A percentile compares a stretch with the other conserved stretches of the same genome.
phyloP scores from a whole-genome alignment of 148 eudicot species.

The Bassia scoparia region DNA sequence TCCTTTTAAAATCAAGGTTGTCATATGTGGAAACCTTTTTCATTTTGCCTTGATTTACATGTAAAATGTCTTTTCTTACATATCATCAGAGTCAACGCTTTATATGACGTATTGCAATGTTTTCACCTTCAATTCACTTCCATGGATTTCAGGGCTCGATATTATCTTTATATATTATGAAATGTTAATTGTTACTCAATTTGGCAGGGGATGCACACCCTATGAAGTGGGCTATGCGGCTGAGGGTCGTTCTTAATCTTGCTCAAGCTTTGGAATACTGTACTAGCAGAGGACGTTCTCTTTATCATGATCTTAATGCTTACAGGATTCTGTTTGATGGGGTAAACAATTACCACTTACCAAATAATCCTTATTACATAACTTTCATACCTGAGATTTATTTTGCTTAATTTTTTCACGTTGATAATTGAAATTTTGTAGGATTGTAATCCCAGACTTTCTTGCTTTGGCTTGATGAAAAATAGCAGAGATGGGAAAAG shows the following conservation, averaged over 20 bases:
- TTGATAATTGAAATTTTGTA: slow-evolving; percentile 28
- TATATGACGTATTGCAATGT: not conserved
- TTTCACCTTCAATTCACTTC: not conserved
- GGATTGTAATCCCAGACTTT: slow-evolving; percentile 68
- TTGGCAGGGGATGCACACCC: slow-evolving; percentile 66
- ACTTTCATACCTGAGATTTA: not conserved
- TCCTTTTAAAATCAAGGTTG: not conserved
- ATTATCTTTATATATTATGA: not conserved
- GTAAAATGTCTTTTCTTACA: not conserved
- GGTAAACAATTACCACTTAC: slow-evolving; percentile 30
- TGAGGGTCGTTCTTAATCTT: slow-evolving; percentile 61
- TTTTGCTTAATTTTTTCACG: not conserved
- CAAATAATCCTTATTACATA: not conserved
- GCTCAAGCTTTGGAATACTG: slow-evolving; percentile 69
- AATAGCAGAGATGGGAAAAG: slow-evolving; percentile 71
- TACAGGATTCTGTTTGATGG: slow-evolving; percentile 65
- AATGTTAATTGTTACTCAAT: not conserved
- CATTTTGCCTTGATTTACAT: not conserved
- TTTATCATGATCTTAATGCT: slow-evolving; percentile 71
- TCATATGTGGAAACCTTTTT: not conserved
- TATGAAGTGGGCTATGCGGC: slow-evolving; percentile 75
- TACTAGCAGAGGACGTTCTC: slow-evolving; percentile 61
- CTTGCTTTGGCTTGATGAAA: slow-evolving; percentile 78
- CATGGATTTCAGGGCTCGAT: not conserved
- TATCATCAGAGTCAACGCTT: not conserved